Evolutionary conservation across 805 yeast genomes (phyloP).

Genomic region (Saturnispora sekii): DNA sequence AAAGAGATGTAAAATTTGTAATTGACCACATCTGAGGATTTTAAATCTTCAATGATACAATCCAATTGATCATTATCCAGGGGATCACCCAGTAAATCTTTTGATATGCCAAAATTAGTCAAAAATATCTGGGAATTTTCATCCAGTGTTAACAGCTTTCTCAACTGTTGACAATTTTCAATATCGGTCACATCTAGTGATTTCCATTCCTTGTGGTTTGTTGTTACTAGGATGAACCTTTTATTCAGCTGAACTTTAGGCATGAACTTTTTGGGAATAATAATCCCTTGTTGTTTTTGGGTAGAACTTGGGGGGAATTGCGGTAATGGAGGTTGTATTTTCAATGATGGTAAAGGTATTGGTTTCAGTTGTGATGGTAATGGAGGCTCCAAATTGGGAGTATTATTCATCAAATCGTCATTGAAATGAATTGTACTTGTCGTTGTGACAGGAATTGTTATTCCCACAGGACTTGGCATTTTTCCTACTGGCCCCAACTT

Average conservation of each 20-base stretch:
- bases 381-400: slow-evolving; percentile 12
- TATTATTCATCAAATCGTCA: slow-evolving; percentile 2
- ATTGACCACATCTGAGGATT: neutral
- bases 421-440: slow-evolving; percentile 20
- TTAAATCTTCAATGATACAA: neutral
- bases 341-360: neutral
- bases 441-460: slow-evolving; percentile 26
- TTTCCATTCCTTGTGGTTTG: slow-evolving; percentile 48
- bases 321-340: neutral
- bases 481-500: slow-evolving; percentile 29
- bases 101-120: slow-evolving; percentile 9
- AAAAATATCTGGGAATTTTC: slow-evolving; percentile 6
- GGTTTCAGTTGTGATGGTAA: neutral
- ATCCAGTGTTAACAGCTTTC: slow-evolving; percentile 32
- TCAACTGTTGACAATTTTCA: slow-evolving; percentile 29
- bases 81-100: slow-evolving; percentile 7
- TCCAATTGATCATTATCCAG: slow-evolving; percentile 5
- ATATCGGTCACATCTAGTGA: slow-evolving; percentile 35
- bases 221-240: slow-evolving; percentile 44
- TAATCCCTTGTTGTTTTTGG: neutral
- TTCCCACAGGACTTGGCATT: slow-evolving; percentile 26
- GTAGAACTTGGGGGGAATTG: neutral
- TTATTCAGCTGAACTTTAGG: slow-evolving; percentile 27
- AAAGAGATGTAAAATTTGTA: neutral
- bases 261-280: slow-evolving; percentile 28